Base-by-base conservation (phyloP, 352 stramenopile species). In the Saprolegnia diclina region DNA sequence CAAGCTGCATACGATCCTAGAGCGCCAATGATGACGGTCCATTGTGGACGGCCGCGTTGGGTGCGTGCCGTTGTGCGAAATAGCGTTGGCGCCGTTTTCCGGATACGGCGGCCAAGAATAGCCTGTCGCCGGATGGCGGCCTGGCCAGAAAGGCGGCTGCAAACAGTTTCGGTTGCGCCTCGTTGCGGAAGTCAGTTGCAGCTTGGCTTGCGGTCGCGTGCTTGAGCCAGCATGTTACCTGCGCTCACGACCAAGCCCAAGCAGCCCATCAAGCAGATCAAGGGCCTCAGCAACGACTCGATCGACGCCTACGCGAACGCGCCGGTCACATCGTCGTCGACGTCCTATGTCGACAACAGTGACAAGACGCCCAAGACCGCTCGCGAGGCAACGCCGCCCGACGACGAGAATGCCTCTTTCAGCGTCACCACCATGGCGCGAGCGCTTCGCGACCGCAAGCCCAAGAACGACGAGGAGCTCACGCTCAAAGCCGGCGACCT, bases 261-360 rank as follows among this genome's bases (percentile, higher is more conserved):
- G 77, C 82, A 92, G 75, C 76, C 80, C n/a, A 76, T 88, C 54
- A 83, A 85, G 37, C 86, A 94, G 65, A 77, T 94, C 37, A 79
- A 90, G 62, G 82, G 85, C 6, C 79, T 94, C 68, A 87, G 81
- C 52, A 85, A 94, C 78, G 86, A 92, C 76, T 91, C 84, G 45
- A 94, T 94, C 74, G 86, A 94, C 68, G 80, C 84, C 57, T 94
- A 94, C 64, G 79, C 84, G 29, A 89, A 91, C 61, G 85, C 77
- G 54, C 73, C 80, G 5, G 62, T 81, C n/a, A 64, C 71, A 32
- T 55, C 37, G 19, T 63, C 29, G 56, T 35, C 64, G 19, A 71
- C 74, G 0, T 78, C 77, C 0, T 90, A 88, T 54, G 81, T 77
- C 2, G 82, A 90, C 42, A 48, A 4, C 37, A 65, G 57, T 3